Conservation (phyloP, 495 filamentous ascomycete genomes). For the Penicillium herquei region DNA sequence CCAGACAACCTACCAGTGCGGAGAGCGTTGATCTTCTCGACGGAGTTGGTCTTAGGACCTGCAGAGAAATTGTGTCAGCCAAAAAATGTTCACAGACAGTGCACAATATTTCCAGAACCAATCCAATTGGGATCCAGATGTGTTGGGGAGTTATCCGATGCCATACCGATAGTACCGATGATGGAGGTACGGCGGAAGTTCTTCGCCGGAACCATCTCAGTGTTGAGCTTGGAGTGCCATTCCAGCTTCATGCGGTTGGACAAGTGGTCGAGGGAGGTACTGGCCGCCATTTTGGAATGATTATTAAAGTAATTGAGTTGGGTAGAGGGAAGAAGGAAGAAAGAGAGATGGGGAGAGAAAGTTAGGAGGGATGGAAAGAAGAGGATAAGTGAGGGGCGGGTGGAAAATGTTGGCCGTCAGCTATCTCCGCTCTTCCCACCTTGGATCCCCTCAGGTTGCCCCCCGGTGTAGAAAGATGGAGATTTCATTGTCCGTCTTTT, state of each 20-base stretch:
- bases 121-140: background rate
- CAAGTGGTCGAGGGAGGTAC: constrained; percentile 74
- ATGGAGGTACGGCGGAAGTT: constrained; percentile 96
- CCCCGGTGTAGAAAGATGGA: constrained; percentile 11
- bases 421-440: constrained; percentile 1
- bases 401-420: constrained; percentile 43
- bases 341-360: constrained; percentile 15
- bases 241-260: constrained; percentile 79
- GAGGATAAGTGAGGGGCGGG: constrained; percentile 27
- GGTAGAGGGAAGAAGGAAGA: constrained; percentile 14
- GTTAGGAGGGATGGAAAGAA: constrained; percentile 22
- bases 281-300: constrained; percentile 43
- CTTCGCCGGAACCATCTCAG: constrained; percentile 73
- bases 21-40: constrained; percentile 91
- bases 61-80: constrained; percentile 20
- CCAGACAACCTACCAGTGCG: constrained; percentile 55
- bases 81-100: background rate
- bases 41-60: constrained; percentile 97
- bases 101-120: no score
- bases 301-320: constrained; percentile 18
- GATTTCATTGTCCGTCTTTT: background rate
- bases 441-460: constrained; percentile 8
- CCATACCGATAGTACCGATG: constrained; percentile 93
- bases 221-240: constrained; percentile 84
- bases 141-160: background rate